Conservation (phyloP, 2,329 filamentous ascomycete species). For the Xylariaceae sp. region DNA sequence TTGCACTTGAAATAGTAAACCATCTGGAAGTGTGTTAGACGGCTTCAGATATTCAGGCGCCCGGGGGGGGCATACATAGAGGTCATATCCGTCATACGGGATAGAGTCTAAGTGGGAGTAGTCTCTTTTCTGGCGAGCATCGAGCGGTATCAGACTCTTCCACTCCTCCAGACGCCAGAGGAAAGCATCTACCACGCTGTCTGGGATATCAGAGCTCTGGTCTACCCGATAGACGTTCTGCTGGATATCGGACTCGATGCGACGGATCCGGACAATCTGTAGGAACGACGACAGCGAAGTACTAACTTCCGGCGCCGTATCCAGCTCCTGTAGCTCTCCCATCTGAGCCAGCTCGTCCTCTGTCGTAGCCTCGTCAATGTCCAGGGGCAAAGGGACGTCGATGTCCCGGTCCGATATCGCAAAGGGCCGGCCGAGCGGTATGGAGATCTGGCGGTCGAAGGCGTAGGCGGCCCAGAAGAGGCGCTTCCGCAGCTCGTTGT, state of each 20-base stretch:
- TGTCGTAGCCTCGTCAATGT: constrained; percentile 11
- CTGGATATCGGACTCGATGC: constrained; percentile 8
- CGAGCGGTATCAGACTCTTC: constrained; percentile 8
- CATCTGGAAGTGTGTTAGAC: background rate
- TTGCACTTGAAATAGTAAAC: background rate
- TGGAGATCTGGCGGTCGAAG: constrained; percentile 26
- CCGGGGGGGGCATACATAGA: constrained; percentile 3
- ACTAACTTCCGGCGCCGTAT: constrained; percentile 12
- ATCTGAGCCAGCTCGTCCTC: constrained; percentile 1
- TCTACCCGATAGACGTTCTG: constrained; percentile 6
- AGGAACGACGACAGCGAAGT: constrained; percentile 7
- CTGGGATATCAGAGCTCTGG: constrained; percentile 1
- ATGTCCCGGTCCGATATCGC: constrained; percentile 27
- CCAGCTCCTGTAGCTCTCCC: background rate
- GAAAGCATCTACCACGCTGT: constrained; percentile 2
- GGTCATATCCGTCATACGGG: constrained; percentile 1
- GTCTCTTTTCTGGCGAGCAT: constrained; percentile 8
- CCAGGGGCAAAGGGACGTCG: background rate
- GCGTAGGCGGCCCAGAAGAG: constrained; percentile 29
- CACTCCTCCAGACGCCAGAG: constrained; percentile 2
- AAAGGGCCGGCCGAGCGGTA: constrained; percentile 26
- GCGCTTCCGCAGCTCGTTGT: constrained; percentile 19
- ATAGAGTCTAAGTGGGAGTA: too few species aligned
- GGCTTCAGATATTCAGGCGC: background rate
- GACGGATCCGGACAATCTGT: constrained; percentile 2